Evolutionary conservation across 257 asterid genomes (phyloP).

Genomic region (Petunia axillaris): DNA sequence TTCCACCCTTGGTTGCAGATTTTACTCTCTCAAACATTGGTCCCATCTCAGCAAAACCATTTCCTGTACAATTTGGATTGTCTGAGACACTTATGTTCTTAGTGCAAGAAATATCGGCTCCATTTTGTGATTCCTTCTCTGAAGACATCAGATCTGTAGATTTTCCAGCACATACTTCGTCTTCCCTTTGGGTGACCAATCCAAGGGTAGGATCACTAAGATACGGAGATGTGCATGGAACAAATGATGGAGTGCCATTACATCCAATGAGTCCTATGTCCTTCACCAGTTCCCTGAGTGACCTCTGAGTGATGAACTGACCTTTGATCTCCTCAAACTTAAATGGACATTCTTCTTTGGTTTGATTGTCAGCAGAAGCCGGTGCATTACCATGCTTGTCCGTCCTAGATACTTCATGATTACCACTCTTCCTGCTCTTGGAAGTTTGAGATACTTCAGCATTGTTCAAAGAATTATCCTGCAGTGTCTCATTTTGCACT

Average conservation of each 20-base stretch:
- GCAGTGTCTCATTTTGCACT: conserved; percentile 37
- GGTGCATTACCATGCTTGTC: conserved; percentile 49
- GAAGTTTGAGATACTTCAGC: conserved; percentile 40
- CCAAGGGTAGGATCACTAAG: conserved; percentile 52
- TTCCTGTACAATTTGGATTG: conserved; percentile 38
- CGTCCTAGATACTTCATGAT: conserved; percentile 39
- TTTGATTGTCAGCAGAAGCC: conserved; percentile 36
- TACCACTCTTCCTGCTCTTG: conserved; percentile 44
- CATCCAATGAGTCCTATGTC: conserved; percentile 67
- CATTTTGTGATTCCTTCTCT: conserved; percentile 37
- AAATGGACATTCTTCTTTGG: conserved; percentile 58
- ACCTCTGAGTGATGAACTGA: conserved; percentile 60
- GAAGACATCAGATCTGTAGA: conserved; percentile 38
- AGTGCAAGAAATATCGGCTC: conserved; percentile 31
- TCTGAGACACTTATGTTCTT: conserved; percentile 32
- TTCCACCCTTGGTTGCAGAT: conserved; percentile 36
- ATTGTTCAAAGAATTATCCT: conserved; percentile 41
- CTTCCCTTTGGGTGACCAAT: conserved; percentile 39
- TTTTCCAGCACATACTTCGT: conserved; percentile 36
- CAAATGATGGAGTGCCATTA: conserved; percentile 61
- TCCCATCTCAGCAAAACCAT: conserved; percentile 37
- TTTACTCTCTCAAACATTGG: conserved; percentile 45
- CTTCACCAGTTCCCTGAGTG: conserved; percentile 70
- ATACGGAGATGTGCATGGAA: conserved; percentile 45
- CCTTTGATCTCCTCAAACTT: conserved; percentile 75